Evolutionary conservation across 1,284 basidiomycete genomes (phyloP), one percentile per base, ranked within the genome.

Genomic region (Cryptococcus sp.): DNA sequence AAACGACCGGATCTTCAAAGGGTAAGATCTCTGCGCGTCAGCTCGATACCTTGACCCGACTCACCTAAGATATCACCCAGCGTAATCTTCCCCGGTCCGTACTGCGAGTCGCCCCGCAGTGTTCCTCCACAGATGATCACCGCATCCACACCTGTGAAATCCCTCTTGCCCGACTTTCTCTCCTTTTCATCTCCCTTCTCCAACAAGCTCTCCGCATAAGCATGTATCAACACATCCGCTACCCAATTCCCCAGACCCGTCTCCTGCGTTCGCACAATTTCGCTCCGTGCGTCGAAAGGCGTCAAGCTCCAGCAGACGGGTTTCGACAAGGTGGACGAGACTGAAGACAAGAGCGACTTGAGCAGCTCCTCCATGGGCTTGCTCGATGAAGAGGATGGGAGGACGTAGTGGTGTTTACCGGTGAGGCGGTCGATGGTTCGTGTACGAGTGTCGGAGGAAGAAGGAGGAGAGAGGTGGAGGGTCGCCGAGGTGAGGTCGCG

Each of bases 61-160:
- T 59, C 45, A 66, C 63, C 64, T 1, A 73, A 55, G 19, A 73
- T 69, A 54, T 94, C 85, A 0, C 88, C 87, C 0, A 95, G 76
- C 0, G 85, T 88, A 48, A 93, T 77, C 43, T 78, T 73, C 1
- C 87, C 88, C 53, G 87, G 82, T 0, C 87, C 85, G 69, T 94
- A 94, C 5, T 82, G 75, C 2, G 86, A 85, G 67, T 94, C 91
- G 3, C 91, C 89, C 33, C 91, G 81, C 38, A 94, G 73, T 1
- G 87, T 89, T 2, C 91, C 91, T n/a, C 85, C 86, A 60, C 83
- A 87, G 28, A 91, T 81, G 53, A 93, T 77, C 2, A 86, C 86
- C 0, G 82, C 84, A 64, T 92, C 87, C 1, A 84, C 80, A 2
- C 82, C 81, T 21, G 76, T 76, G 16, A 43, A 38, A 39, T 41